Percentiles rank a stretch among this genome's conserved stretches.
Evolutionary conservation across 495 filamentous ascomycete species (phyloP).

Genomic region (Xeromyces bisporus): DNA sequence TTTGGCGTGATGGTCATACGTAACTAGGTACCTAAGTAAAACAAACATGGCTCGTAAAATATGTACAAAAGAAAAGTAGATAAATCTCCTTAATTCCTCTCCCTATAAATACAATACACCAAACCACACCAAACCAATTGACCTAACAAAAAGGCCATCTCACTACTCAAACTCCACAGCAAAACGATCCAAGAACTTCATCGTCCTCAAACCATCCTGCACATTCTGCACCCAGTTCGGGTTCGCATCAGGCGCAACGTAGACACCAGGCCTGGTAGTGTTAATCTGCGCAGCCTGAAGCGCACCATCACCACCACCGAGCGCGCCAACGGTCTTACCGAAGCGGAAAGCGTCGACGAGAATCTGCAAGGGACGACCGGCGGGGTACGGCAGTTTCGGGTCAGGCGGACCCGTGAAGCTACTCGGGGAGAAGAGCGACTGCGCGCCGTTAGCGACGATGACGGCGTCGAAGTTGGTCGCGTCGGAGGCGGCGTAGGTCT

Average conservation of each 20-base stretch:
- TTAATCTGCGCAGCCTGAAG: slow-evolving; percentile 27
- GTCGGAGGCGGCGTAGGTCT: slow-evolving; percentile 55
- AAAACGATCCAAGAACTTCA: slow-evolving; percentile 40
- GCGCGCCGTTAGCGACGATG: slow-evolving; percentile 40
- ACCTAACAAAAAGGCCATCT: too few relatives aligned
- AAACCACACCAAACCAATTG: too few relatives aligned
- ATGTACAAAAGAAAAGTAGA: too few relatives aligned
- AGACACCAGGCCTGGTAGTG: slow-evolving; percentile 33
- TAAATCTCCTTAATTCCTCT: too few relatives aligned
- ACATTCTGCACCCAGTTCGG: slow-evolving; percentile 29
- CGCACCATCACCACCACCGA: slow-evolving; percentile 31
- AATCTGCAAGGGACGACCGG: slow-evolving; percentile 46
- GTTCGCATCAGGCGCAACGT: slow-evolving; percentile 12
- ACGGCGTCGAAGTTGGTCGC: slow-evolving; percentile 58
- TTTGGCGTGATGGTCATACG: too few relatives aligned
- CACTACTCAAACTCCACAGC: slow-evolving; percentile 8
- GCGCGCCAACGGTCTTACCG: slow-evolving; percentile 53
- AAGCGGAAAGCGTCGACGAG: slow-evolving; percentile 48
- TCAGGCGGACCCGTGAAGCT: slow-evolving; percentile 8
- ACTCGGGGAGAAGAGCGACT: slow-evolving; percentile 30
- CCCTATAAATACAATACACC: too few relatives aligned
- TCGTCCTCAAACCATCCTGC: slow-evolving; percentile 43
- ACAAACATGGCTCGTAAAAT: too few relatives aligned
- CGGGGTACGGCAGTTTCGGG: slow-evolving; percentile 30
- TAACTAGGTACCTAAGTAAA: too few relatives aligned